Evolutionary conservation across 345 rosid genomes (phyloP).

Genomic region (Syzygium oleosum): DNA sequence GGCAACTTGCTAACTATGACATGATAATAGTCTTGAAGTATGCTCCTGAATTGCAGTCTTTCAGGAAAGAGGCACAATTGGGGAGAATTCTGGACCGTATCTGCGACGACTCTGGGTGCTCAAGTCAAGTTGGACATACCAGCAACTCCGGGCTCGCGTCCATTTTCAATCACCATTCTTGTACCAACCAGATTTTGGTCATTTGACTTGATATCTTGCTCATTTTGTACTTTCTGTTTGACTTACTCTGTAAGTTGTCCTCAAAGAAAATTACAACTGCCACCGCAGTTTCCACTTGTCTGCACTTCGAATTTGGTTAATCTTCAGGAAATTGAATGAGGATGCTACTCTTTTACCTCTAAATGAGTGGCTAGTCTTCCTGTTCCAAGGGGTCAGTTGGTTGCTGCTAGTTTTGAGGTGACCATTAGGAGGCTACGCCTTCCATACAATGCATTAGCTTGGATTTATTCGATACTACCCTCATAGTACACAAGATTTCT

Average conservation of each 20-base stretch:
- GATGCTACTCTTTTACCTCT: constrained; percentile 14
- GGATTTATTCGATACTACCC: constrained; percentile 5
- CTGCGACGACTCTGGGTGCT: constrained; percentile 10
- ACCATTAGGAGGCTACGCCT: constrained; percentile 7
- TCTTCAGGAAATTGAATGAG: constrained; percentile 1
- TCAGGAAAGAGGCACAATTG: not conserved
- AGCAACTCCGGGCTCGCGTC: not conserved
- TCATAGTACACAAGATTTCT: constrained; percentile 22
- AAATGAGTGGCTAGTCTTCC: constrained; percentile 13
- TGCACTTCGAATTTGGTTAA: constrained; percentile 17
- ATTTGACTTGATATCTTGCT: constrained; percentile 15
- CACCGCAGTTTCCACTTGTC: not conserved
- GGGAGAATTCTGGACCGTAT: constrained; percentile 15
- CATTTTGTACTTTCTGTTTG: constrained; percentile 5
- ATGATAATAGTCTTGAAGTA: not conserved
- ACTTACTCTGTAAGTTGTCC: constrained; percentile 4
- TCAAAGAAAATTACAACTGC: not conserved
- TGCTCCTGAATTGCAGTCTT: not conserved
- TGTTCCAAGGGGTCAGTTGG: constrained; percentile 32
- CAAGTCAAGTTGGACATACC: not conserved
- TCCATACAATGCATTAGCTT: constrained; percentile 1
- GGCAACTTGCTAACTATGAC: not conserved
- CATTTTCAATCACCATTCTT: constrained; percentile 13
- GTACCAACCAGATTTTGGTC: constrained; percentile 12
- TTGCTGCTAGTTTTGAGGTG: constrained; percentile 14